Evolutionary conservation across 768 basidiomycete genomes (phyloP), one percentile per base, ranked within the genome.

Genomic region (Kwoniella sp.): DNA sequence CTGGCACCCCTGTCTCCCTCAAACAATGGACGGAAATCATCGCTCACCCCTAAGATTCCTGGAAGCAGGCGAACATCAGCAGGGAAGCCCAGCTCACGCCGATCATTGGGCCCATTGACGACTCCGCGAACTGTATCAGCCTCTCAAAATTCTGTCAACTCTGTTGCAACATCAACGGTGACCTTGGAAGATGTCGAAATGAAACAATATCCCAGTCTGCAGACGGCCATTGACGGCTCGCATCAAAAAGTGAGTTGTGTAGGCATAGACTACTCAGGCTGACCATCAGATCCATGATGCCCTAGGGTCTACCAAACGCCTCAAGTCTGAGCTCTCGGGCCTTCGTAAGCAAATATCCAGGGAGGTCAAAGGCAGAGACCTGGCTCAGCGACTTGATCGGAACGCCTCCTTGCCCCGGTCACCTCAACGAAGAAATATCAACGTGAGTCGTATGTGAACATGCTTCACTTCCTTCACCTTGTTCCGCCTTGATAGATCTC

Each of bases 251-350:
- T 67, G 53, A 57, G 70, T 48, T n/a, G n/a, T n/a, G n/a, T n/a
- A n/a, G n/a, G n/a, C n/a, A n/a, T n/a, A n/a, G n/a, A n/a, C n/a
- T n/a, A n/a, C n/a, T n/a, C 7, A 0, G 0, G 12, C 15, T 12
- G 25, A 25, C 5, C 45, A 51, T 54, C 67, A 93, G 92, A 83
- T 92, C 65, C 88, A 89, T 59, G 86, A 85, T 11, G 89, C 90
- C 4, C 85, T 86, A 41, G 85, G 87, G 41, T 85, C 86, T 17
- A 83, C 92, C 62, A 93, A 92, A 81, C 86, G 88, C 29, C 87
- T 94, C 68, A 89, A 85, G 74, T 78, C 87, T 20, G 90, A 92
- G 68, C 79, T 88, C 0, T 58, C 77, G 1, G 58, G 51, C 12
- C 38, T 79, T 22, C 66, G 72, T 48, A 75, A 68, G 45, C 69